Base-by-base conservation (phyloP, 805 yeast species). In the Huiozyma naganishii region DNA sequence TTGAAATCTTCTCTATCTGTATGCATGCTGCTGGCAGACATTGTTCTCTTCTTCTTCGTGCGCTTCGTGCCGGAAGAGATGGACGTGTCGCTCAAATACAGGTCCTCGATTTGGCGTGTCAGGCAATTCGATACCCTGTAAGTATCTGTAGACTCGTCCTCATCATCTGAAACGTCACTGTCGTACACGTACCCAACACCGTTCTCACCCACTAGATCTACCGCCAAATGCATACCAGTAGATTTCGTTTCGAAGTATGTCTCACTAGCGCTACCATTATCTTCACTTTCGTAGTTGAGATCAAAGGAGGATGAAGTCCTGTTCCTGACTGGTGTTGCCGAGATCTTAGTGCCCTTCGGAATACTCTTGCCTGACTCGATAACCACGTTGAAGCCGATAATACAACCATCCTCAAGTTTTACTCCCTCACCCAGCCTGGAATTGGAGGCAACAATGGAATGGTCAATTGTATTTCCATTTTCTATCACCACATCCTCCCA, bases 401-500 rank as follows among this genome's bases (percentile, higher is more conserved):
- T 83, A 10, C 84, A 70, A 3, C 92, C 95, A n/a, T 82, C 74
- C 40, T 69, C 71, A 37, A 90, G 52, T 1, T 52, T 58, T 10
- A 77, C 78, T 47, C 71, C 69, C 4, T 66, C 47, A 11, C 79
- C 79, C 44, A 92, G 66, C 1, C 61, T 59, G 0, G 83, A 81
- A 50, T 71, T 62, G 27, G 76, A 70, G 4, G 95, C 96, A 34
- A 92, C 71, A 30, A 90, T 79, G 1, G 92, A 71, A 52, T 78
- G 76, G 40, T 69, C 69, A 10, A 90, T 63, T 1, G 58, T 62
- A 27, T 76, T 70, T 40, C 77, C 72, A 58, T 87, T 90, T 43
- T 74, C 85, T 48, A 92, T 78, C 2, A 67, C 64, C 0, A 85
- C 80, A 49, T 84, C 76, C 53, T 87, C 94, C 95, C 96, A 90